Evolutionary conservation across 2,329 filamentous ascomycete genomes (phyloP).

Genomic region (Hirsutella thompsonii): DNA sequence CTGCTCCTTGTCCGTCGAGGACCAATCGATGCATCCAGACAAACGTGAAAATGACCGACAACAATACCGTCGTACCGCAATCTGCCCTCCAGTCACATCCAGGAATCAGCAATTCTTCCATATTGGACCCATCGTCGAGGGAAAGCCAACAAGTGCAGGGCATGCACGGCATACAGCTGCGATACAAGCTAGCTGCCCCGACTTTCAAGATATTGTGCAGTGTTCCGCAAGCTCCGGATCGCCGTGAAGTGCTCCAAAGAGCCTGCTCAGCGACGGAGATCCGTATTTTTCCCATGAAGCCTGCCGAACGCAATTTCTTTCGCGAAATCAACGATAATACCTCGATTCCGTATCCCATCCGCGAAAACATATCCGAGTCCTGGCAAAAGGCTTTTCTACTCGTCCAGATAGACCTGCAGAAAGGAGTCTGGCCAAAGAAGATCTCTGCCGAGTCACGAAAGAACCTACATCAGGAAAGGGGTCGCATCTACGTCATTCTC

Average conservation of each 20-base stretch:
- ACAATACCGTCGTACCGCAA: too few relatives aligned
- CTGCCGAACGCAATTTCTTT: conserved; percentile 22
- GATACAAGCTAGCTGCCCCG: conserved; percentile 18
- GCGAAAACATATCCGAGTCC: conserved; percentile 35
- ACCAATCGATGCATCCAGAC: too few relatives aligned
- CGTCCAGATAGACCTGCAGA: conserved; percentile 57
- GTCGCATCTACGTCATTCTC: conserved; percentile 18
- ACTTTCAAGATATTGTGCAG: conserved; percentile 18
- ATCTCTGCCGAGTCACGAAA: conserved; percentile 18
- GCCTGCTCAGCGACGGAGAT: conserved; percentile 25
- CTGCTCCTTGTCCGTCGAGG: too few relatives aligned
- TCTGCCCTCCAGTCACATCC: not conserved
- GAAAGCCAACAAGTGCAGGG: not conserved
- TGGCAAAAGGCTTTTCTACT: conserved; percentile 67
- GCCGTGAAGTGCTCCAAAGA: conserved; percentile 21
- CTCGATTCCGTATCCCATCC: conserved; percentile 23
- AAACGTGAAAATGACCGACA: too few relatives aligned
- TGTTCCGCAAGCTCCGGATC: conserved; percentile 13
- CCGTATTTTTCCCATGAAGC: conserved; percentile 20
- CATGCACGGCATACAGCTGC: conserved; percentile 17
- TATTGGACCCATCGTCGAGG: not conserved
- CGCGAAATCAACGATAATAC: conserved; percentile 24
- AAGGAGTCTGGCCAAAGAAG: conserved; percentile 45
- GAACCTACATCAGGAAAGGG: conserved; percentile 18
- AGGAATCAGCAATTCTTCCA: not conserved